A percentile compares a stretch with the other conserved stretches of the same genome.
These are phyloP conservation scores for Mycena rebaudengoi DNA, from an alignment of 768 basidiomycete species.

Conservation along the genomic window DNA sequence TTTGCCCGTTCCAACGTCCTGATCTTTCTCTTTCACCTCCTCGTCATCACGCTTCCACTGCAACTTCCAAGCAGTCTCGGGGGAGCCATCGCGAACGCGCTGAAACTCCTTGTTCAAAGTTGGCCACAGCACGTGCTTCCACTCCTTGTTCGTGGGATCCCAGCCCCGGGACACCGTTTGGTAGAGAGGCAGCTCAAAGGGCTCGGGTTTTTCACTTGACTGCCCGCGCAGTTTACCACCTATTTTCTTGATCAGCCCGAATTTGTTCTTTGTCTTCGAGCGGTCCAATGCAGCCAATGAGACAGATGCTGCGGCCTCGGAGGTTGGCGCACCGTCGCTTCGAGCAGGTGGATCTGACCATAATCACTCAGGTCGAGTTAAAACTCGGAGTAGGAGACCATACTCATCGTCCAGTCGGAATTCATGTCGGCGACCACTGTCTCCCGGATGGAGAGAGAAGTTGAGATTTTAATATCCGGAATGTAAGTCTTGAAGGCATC, in stretches of 20 bases:
- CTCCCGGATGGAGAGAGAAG: neutral
- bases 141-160: neutral
- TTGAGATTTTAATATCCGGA: neutral
- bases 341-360: neutral
- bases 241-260: neutral
- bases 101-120: neutral
- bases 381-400: neutral
- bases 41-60: no score
- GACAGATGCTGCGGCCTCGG: neutral
- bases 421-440: neutral
- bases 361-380: neutral
- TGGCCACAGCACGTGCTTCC: constrained; percentile 4
- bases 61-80: neutral
- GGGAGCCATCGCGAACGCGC: neutral
- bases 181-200: neutral
- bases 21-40: no score
- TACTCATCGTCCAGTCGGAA: neutral
- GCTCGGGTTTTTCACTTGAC: no score
- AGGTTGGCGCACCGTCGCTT: no score
- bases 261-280: neutral
- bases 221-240: neutral
- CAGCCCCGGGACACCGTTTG: constrained; percentile 1
- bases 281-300: neutral
- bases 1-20: no score
- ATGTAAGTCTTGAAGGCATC: neutral